phyloP scores from a whole-genome alignment of 345 rosid species.

The Hibiscus trionum region DNA sequence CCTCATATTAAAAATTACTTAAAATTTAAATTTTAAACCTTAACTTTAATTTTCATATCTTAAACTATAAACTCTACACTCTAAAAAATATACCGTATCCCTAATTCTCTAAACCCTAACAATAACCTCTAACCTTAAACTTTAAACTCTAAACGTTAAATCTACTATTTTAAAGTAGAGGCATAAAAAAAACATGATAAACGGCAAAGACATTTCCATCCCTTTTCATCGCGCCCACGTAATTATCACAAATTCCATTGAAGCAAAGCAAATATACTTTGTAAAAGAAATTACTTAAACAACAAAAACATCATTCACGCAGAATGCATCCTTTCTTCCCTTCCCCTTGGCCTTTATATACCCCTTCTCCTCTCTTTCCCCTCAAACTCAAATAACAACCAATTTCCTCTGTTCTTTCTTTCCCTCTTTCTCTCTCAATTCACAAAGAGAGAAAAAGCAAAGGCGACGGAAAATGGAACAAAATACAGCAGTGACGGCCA shows the following conservation, averaged over 20 bases:
- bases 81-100: too few species aligned
- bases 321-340: background rate
- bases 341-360: conserved; percentile 30
- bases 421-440: background rate
- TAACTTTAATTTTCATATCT: too few species aligned
- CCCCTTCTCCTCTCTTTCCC: conserved; percentile 11
- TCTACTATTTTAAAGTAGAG: too few species aligned
- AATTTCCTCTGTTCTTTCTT: background rate
- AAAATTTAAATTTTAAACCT: too few species aligned
- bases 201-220: too few species aligned
- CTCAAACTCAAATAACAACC: conserved; percentile 19
- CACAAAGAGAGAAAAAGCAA: background rate
- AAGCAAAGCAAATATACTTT: background rate
- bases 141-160: too few species aligned
- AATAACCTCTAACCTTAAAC: too few species aligned
- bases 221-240: too few species aligned
- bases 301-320: background rate
- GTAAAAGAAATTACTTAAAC: background rate
- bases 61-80: too few species aligned
- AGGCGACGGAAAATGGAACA: conserved; percentile 23
- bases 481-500: conserved; percentile 39
- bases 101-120: too few species aligned
- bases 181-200: too few species aligned
- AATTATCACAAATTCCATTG: background rate
- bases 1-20: too few species aligned